These are phyloP conservation scores for Penicillium flavigenum DNA, from an alignment of 495 filamentous ascomycete species.

Conservation along the genomic window DNA sequence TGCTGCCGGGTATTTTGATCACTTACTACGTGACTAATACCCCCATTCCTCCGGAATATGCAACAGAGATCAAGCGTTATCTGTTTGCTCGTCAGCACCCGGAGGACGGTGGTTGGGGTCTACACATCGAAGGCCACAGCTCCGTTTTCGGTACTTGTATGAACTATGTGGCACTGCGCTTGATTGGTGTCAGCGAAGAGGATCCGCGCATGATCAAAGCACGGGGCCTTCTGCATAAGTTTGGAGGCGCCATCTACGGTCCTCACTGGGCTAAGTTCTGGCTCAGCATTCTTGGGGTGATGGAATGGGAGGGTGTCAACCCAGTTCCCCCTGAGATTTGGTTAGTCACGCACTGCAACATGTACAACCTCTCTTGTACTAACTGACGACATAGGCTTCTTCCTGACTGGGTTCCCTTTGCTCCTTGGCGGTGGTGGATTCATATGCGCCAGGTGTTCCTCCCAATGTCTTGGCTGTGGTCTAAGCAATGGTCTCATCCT, in stretches of 20 bases:
- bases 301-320: conserved; percentile 89
- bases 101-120: conserved; percentile 91
- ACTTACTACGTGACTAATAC: conserved; percentile 91
- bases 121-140: conserved; percentile 95
- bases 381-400: conserved; percentile 57
- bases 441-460: conserved; percentile 93
- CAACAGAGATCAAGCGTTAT: conserved; percentile 90
- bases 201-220: conserved; percentile 86
- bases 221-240: conserved; percentile 72
- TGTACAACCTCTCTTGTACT: neutral
- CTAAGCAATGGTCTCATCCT: conserved; percentile 70
- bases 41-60: conserved; percentile 75
- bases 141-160: conserved; percentile 85
- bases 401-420: conserved; percentile 92
- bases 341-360: conserved; percentile 38
- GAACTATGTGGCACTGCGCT: conserved; percentile 82
- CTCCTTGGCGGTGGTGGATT: conserved; percentile 98
- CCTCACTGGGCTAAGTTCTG: conserved; percentile 98
- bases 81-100: conserved; percentile 84
- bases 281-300: conserved; percentile 79
- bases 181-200: conserved; percentile 87
- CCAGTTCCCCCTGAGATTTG: conserved; percentile 91
- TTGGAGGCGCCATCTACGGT: conserved; percentile 80
- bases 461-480: conserved; percentile 88
- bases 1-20: conserved; percentile 81